A percentile compares a stretch with the other conserved stretches of the same genome.
These are phyloP conservation scores for Podospora appendiculata DNA, from an alignment of 495 filamentous ascomycete species.

Conservation along the genomic window DNA sequence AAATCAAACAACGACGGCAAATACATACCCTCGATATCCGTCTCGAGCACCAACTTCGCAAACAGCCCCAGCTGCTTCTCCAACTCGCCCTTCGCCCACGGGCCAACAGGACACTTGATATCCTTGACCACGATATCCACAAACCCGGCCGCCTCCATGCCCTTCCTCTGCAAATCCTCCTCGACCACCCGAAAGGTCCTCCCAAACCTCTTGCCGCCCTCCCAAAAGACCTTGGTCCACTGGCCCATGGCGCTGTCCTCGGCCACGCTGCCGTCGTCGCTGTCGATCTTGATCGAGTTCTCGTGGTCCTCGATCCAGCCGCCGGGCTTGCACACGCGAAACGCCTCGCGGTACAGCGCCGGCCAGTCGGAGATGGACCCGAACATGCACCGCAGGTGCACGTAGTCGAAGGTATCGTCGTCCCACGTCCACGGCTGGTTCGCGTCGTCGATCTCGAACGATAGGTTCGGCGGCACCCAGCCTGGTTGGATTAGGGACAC, in stretches of 20 bases:
- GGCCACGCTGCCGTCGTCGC: constrained; percentile 12
- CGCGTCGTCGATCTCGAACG: constrained; percentile 47
- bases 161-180: constrained; percentile 21
- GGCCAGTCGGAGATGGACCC: constrained; percentile 48
- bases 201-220: constrained; percentile 8
- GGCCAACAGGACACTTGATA: constrained; percentile 3
- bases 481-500: constrained; percentile 49
- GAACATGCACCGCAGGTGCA: constrained; percentile 47
- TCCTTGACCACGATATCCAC: constrained; percentile 24
- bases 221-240: constrained; percentile 13
- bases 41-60: constrained; percentile 11
- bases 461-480: constrained; percentile 41
- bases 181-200: constrained; percentile 9
- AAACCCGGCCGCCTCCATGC: constrained; percentile 41
- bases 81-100: neutral
- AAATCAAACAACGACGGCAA: neutral
- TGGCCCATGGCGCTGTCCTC: constrained; percentile 6
- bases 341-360: constrained; percentile 28
- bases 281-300: constrained; percentile 12
- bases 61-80: constrained; percentile 34
- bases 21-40: constrained; percentile 18
- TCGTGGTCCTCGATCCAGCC: constrained; percentile 20
- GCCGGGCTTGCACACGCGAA: constrained; percentile 11
- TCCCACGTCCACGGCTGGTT: constrained; percentile 38
- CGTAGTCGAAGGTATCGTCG: constrained; percentile 47